A percentile compares a stretch with the other conserved stretches of the same genome.
Evolutionary conservation across 2,329 filamentous ascomycete species (phyloP).

Genomic region (Colletotrichum sp.): DNA sequence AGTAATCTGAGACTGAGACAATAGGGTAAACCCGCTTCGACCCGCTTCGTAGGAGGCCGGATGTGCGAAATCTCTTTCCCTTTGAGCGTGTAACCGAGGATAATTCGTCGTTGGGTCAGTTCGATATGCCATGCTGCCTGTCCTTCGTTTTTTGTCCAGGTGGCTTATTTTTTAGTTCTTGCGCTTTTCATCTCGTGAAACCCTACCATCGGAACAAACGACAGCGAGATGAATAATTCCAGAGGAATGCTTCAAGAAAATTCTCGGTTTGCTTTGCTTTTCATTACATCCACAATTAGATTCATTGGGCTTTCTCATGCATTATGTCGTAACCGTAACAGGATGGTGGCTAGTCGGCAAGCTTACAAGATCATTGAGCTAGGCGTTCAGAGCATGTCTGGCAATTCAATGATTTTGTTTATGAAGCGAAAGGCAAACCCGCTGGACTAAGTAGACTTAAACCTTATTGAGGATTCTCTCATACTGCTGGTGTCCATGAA

Average conservation of each 20-base stretch:
- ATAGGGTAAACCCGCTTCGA: neutral
- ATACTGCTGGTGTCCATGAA: no score
- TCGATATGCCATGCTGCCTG: neutral
- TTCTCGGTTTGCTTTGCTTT: neutral
- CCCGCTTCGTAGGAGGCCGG: neutral
- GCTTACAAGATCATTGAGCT: neutral
- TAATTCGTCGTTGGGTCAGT: neutral
- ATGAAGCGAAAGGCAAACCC: no score
- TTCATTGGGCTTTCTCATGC: neutral
- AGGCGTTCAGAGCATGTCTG: neutral
- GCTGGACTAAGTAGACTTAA: no score
- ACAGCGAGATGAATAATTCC: neutral
- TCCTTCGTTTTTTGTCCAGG: neutral
- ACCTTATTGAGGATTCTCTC: no score
- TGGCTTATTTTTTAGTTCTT: accelerated
- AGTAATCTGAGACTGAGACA: neutral
- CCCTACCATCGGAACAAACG: neutral
- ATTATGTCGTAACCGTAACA: neutral
- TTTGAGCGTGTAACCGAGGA: neutral
- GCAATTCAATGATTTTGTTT: no score
- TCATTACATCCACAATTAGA: no score
- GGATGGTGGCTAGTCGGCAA: neutral
- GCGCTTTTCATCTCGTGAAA: neutral
- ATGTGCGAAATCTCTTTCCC: neutral
- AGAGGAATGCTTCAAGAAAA: neutral